These are phyloP conservation scores for Yamadazyma olivae DNA, from an alignment of 805 yeast species.

Conservation along the genomic window DNA sequence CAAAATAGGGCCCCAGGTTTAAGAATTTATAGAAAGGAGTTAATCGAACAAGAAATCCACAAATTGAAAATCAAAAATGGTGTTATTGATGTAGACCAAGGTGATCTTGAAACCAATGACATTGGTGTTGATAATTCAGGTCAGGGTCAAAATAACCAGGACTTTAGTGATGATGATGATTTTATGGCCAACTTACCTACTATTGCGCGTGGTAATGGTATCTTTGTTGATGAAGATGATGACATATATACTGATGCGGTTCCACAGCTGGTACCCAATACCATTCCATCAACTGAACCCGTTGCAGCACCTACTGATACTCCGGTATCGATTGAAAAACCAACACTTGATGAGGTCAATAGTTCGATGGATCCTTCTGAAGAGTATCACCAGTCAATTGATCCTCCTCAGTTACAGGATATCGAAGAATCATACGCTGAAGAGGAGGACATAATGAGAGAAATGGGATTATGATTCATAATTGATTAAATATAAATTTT, in stretches of 20 bases:
- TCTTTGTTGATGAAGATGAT: constrained; percentile 30
- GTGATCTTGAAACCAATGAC: constrained; percentile 3
- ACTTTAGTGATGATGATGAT: constrained; percentile 19
- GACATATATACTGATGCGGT: constrained; percentile 9
- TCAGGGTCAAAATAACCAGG: background rate
- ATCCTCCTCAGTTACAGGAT: background rate
- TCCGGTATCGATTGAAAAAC: no score
- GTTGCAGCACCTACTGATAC: constrained; percentile 2
- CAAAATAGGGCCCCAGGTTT: constrained; percentile 43
- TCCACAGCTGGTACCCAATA: background rate
- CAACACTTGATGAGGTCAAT: no score
- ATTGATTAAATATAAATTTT: constrained; percentile 35
- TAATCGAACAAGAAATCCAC: constrained; percentile 25
- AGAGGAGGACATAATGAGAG: constrained; percentile 37
- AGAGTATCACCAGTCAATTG: background rate
- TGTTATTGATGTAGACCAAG: constrained; percentile 29
- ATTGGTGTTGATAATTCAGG: constrained; percentile 9
- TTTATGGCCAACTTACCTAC: constrained; percentile 20
- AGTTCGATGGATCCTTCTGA: background rate
- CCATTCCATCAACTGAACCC: background rate
- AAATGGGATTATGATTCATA: constrained; percentile 20
- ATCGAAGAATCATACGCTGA: constrained; percentile 19
- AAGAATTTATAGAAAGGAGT: constrained; percentile 25
- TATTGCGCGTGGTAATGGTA: constrained; percentile 12
- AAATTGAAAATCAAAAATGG: constrained; percentile 26